Evolutionary conservation across 139 green algal genomes (phyloP), one percentile per base, ranked within the genome.

Genomic region (Tetradesmus obliquus): DNA sequence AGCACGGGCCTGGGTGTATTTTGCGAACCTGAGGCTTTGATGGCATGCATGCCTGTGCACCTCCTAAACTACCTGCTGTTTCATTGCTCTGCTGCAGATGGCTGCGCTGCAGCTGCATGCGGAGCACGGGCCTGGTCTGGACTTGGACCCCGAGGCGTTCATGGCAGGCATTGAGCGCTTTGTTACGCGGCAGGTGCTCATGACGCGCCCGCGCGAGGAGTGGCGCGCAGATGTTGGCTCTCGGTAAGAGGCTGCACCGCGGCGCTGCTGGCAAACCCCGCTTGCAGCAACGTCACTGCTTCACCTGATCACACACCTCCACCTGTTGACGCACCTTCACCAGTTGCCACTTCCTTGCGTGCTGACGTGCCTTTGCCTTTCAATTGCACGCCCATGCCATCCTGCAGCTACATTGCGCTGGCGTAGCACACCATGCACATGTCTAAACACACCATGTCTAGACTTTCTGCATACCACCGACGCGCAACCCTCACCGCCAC

Each of bases 41-140:
- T 22, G 20, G 54, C 72, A 53, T 17, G n/a, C 4, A 9, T 2
- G 5, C 19, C 24, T 83, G 32, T 45, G 32, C 32, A 45, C 32
- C 32, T 45, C 32, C 32, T 32, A 13, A 24, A 0, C 72, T 24
- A 81, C 10, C 17, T 32, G 19, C n/a, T 17, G 22, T 9, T 10
- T 51, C 19, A 24, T 13, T 51, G 32, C 32, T 9, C 20, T n/a
- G 15, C 15, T 54, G 58, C 86, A 99, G 95, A 97, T 99, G 96
- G 97, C 95, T 79, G 98, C 97, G 69, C 95, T 99, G 76, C 97
- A 99, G 93, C 88, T 96, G 17, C 92, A 92, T 76, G 84, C 92
- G 1, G 92, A 94, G 74, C 84, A 92, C 3, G 90, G 90, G 3
- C 82, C 92, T 20, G 71, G 87, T 5, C 87, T 93, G 74, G 79